Percentiles rank a stretch among this genome's conserved stretches.
These are phyloP conservation scores for Bonia amplexicaulis DNA, from an alignment of 176 grass and related monocot species.

Conservation along the genomic window DNA sequence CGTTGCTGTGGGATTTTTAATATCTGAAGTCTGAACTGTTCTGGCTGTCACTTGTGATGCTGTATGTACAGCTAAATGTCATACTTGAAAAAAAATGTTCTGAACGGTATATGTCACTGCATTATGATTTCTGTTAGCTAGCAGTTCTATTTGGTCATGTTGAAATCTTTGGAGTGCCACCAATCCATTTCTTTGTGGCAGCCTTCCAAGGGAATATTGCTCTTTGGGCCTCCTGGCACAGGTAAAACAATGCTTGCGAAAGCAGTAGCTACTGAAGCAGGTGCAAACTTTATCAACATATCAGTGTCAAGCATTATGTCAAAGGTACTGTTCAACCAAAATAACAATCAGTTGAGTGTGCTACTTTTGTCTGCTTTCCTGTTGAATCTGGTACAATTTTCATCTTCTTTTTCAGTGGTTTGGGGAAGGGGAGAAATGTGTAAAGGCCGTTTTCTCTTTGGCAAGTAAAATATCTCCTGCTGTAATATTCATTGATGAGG, in stretches of 20 bases:
- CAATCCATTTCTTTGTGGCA: constrained; percentile 36
- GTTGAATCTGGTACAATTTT: not conserved
- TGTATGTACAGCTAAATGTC: not conserved
- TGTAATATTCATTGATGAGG: constrained; percentile 98
- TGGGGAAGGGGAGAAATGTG: constrained; percentile 96
- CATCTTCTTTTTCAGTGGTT: constrained; percentile 66
- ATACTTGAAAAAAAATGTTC: not conserved
- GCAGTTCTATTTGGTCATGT: not conserved
- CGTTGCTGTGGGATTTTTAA: not conserved
- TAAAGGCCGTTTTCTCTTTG: constrained; percentile 94
- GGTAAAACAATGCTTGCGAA: constrained; percentile 99
- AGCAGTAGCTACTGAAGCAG: constrained; percentile 95
- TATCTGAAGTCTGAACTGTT: not conserved
- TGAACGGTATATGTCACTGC: not conserved
- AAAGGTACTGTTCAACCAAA: constrained; percentile 53
- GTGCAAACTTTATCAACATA: constrained; percentile 98
- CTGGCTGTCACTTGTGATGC: not conserved
- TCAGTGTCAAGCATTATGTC: constrained; percentile 98
- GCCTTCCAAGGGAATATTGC: constrained; percentile 98
- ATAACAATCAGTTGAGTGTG: constrained; percentile 17
- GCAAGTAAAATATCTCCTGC: constrained; percentile 97
- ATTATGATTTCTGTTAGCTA: not conserved
- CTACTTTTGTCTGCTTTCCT: constrained; percentile 35
- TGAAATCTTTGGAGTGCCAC: not conserved
- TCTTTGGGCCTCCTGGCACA: constrained; percentile 95